Conservation (phyloP, 805 yeast genomes). For the Kuraishia hungarica region DNA sequence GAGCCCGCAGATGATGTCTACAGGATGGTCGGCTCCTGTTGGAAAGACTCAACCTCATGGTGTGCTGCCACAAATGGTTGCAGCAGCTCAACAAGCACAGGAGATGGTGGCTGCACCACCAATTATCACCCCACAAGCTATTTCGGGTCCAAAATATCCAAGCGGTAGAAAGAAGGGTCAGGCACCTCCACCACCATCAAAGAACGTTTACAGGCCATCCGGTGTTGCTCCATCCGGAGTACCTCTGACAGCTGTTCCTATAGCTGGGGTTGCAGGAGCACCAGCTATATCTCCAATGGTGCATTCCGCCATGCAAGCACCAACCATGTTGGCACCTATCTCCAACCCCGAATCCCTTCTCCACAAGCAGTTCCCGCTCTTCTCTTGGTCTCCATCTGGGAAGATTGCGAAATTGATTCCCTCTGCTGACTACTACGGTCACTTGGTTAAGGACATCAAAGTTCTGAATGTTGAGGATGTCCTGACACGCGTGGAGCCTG, state of each 20-base stretch:
- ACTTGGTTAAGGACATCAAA: conserved; percentile 23
- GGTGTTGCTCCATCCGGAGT: background rate
- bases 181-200: conserved; percentile 2
- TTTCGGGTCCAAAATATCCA: background rate
- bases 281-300: background rate
- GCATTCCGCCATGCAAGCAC: background rate
- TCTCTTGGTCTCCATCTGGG: conserved; percentile 50
- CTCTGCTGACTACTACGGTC: conserved; percentile 25
- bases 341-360: conserved; percentile 47
- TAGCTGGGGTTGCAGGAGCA: background rate
- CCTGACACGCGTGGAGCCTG: conserved; percentile 33
- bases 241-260: background rate
- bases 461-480: conserved; percentile 25
- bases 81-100: background rate
- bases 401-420: conserved; percentile 39
- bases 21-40: background rate
- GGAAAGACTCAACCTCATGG: background rate
- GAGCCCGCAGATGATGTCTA: background rate
- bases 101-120: background rate
- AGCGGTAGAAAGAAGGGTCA: background rate
- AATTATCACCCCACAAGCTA: background rate
- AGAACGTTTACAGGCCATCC: background rate
- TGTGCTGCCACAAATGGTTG: background rate
- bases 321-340: conserved; percentile 6
- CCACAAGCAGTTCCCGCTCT: conserved; percentile 66